Conservation (phyloP, 768 basidiomycete species). For the Lentinula sp. region DNA sequence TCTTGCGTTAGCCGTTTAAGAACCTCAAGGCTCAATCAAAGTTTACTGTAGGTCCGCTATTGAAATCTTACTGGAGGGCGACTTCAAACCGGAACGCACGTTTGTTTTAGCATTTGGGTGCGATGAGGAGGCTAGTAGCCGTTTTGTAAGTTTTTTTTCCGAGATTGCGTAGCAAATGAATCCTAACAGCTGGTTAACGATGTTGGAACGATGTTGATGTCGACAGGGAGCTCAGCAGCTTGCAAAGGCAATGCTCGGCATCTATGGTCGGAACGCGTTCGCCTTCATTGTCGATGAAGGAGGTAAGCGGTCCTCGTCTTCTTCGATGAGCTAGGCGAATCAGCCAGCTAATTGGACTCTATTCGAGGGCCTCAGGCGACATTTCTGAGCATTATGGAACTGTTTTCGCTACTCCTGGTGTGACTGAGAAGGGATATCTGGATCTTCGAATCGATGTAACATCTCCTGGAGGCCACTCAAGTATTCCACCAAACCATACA, state of each 20-base stretch:
- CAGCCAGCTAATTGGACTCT: background rate
- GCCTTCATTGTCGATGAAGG: conserved; percentile 68
- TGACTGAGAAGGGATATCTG: conserved; percentile 37
- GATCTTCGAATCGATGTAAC: conserved; percentile 35
- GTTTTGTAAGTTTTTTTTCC: conserved; percentile 15
- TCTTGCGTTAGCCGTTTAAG: background rate
- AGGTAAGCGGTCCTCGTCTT: background rate
- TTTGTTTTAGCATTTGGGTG: conserved; percentile 29
- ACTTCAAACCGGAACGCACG: conserved; percentile 16
- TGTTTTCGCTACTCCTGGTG: conserved; percentile 34
- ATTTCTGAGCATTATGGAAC: conserved; percentile 21
- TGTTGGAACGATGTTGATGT: background rate
- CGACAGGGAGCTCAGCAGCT: conserved; percentile 34
- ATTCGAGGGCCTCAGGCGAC: conserved; percentile 9
- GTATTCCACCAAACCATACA: conserved; percentile 57
- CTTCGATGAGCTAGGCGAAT: background rate
- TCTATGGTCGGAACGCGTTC: conserved; percentile 51
- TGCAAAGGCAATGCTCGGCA: conserved; percentile 28
- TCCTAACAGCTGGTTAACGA: too few relatives aligned
- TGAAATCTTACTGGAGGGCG: conserved; percentile 9
- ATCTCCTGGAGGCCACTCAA: conserved; percentile 59
- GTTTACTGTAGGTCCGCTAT: conserved; percentile 6
- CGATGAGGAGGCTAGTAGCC: conserved; percentile 44
- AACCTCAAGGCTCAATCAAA: too few relatives aligned
- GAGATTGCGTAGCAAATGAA: too few relatives aligned